phyloP scores from a whole-genome alignment of 139 green algal genomes.

The Coelastrella sp. region DNA sequence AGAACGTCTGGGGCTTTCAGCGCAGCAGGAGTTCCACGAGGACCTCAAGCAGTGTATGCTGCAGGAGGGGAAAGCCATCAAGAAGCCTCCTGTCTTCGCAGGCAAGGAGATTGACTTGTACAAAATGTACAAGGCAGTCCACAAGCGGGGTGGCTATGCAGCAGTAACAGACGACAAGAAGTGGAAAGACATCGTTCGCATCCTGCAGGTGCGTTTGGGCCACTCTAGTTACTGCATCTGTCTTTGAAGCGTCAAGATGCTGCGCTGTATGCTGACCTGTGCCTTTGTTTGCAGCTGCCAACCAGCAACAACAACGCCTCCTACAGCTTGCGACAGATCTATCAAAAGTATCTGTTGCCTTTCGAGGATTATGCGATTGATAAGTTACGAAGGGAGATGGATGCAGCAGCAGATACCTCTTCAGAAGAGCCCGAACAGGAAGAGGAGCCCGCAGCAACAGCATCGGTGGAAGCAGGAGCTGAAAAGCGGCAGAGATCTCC shows the following conservation, averaged over 20 bases:
- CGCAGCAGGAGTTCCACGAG: conserved; percentile 62
- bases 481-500: not conserved
- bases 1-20: conserved; percentile 21
- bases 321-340: conserved; percentile 79
- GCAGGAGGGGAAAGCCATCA: conserved; percentile 52
- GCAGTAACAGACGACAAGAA: conserved; percentile 72
- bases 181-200: conserved; percentile 80
- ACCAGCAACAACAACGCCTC: conserved; percentile 70
- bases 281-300: conserved; percentile 44
- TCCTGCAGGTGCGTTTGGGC: conserved; percentile 67
- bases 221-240: not conserved
- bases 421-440: not conserved
- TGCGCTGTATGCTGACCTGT: not conserved
- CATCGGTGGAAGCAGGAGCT: conserved; percentile 5
- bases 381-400: conserved; percentile 30
- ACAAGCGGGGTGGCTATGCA: conserved; percentile 76
- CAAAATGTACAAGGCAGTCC: conserved; percentile 72
- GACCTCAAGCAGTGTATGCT: conserved; percentile 71
- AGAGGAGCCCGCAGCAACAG: conserved; percentile 1
- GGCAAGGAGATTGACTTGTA: conserved; percentile 83
- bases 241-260: not conserved
- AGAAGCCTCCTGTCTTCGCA: conserved; percentile 70
- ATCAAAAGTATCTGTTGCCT: conserved; percentile 81
- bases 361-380: conserved; percentile 74
- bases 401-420: conserved; percentile 7